Conservation (phyloP, 768 basidiomycete species). For the Calvatia gigantea region DNA sequence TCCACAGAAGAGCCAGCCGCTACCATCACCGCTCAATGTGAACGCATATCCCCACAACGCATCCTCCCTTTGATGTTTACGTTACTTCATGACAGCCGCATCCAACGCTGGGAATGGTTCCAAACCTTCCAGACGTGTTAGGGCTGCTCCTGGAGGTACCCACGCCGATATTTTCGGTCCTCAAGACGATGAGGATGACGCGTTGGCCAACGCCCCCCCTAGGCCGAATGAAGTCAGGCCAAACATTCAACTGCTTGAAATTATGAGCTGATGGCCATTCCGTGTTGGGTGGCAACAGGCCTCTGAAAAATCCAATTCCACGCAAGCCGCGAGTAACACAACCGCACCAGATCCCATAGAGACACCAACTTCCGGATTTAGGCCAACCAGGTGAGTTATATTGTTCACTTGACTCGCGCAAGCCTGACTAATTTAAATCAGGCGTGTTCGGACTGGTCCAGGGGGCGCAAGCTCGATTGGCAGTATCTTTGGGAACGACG, state of each 20-base stretch:
- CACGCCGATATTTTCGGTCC: conserved; percentile 49
- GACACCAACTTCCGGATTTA: conserved; percentile 32
- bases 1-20: conserved; percentile 7
- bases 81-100: neutral
- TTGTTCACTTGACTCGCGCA: neutral
- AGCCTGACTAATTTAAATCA: conserved; percentile 15
- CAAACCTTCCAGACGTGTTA: conserved; percentile 56
- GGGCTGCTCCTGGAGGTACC: conserved; percentile 49
- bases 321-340: conserved; percentile 1
- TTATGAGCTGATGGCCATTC: neutral
- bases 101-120: conserved; percentile 29
- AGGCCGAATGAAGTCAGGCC: conserved; percentile 19
- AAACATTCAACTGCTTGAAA: neutral
- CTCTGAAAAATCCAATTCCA: neutral
- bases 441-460: conserved; percentile 42
- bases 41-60: neutral
- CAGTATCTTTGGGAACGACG: conserved; percentile 44
- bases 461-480: conserved; percentile 40
- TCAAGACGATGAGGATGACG: conserved; percentile 51
- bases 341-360: conserved; percentile 28
- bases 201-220: conserved; percentile 54
- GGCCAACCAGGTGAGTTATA: conserved; percentile 47
- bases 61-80: neutral
- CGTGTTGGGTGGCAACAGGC: neutral
- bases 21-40: neutral